Base-by-base conservation (phyloP, 1,139 yeast species). In the Arxiozyma slooffiae region DNA sequence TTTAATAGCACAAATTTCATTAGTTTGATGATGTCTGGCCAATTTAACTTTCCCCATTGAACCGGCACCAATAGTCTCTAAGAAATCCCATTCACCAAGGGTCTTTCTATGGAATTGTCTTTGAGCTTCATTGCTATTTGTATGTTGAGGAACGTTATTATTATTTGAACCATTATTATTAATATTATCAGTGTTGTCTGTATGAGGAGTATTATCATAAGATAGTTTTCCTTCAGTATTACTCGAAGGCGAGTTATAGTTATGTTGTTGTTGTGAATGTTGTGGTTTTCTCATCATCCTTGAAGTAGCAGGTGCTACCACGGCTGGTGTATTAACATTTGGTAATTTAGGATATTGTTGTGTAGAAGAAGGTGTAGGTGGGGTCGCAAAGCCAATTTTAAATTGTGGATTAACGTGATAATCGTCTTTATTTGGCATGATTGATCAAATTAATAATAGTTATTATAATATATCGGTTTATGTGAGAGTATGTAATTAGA, bases 11-110 rank as follows among this genome's bases (percentile, higher is more conserved):
- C 96, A 89, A 26, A 85, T 75, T 64, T 89, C 96, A 50, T 79
- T 79, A 1, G 96, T 87, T 41, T 80, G 67, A 57, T 85, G 79
- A 70, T 90, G 96, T 60, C 81, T 84, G 2, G 97, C 97, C 46
- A 92, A 74, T 68, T 94, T 94, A 48, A 92, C 99, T 67, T 92
- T 95, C 52, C 99, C 99, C 98, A 94, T 92, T 1, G 96, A 87
- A 3, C 99, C 98, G 4, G 97, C 96, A 48, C 99, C 99, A 47
- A 92, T 87, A 0, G 97, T 89, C 66, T 89, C 89, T 53, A 88
- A 78, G 60, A 92, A 90, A 61, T 87, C 95, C 98, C 98, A 92
- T 59, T 94, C 97, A 18, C 98, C 99, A 51, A 92, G 84, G 6
- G 96, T 78, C 55, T 85, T 83, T 57, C 97, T 79, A 66, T 89